phyloP scores from a whole-genome alignment of 257 asterid genomes.

The Henckelia pumila region DNA sequence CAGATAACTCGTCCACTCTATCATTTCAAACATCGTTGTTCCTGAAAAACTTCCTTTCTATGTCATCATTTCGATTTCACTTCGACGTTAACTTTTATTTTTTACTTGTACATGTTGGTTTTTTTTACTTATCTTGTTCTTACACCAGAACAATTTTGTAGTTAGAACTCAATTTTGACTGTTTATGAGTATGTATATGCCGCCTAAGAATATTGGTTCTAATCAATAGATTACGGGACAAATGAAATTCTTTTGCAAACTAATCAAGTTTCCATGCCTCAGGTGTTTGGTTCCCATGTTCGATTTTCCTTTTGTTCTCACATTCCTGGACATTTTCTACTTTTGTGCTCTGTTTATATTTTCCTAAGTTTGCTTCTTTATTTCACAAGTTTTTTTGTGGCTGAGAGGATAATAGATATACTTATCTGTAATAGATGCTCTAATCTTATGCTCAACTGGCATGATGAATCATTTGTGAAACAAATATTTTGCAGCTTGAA shows the following conservation, averaged over 20 bases:
- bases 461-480: constrained; percentile 21
- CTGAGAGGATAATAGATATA: constrained; percentile 14
- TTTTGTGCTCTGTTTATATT: neutral
- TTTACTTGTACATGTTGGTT: neutral
- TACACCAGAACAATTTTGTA: neutral
- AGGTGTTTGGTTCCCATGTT: neutral
- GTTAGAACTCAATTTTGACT: neutral
- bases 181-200: neutral
- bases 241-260: neutral
- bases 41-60: neutral
- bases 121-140: too few species aligned
- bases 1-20: neutral
- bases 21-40: neutral
- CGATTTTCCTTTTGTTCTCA: neutral
- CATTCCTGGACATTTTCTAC: neutral
- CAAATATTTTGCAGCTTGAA: constrained; percentile 64
- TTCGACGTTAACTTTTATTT: neutral
- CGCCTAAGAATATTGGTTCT: neutral
- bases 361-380: neutral
- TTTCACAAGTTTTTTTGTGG: neutral
- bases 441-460: neutral
- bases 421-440: constrained; percentile 3
- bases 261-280: neutral
- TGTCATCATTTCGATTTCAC: neutral
- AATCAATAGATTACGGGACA: neutral